These are phyloP conservation scores for Phytophthora kernoviae DNA, from an alignment of 352 stramenopile species.

Conservation along the genomic window DNA sequence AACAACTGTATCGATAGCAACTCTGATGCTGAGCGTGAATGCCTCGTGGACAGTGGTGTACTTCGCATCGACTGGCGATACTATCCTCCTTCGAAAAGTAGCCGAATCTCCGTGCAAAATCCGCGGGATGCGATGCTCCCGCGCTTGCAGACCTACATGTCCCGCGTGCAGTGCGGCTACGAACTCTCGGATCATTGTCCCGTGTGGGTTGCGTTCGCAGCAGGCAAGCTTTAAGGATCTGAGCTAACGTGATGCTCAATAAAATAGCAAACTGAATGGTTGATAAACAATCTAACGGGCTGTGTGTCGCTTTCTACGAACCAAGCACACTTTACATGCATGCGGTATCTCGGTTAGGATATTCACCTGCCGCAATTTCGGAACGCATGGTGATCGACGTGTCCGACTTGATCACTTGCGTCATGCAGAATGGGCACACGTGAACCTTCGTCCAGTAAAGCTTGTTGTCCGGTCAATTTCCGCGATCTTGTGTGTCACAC, in stretches of 20 bases:
- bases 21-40: slow-evolving; percentile 3
- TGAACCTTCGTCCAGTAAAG: slow-evolving; percentile 35
- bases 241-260: too few relatives aligned
- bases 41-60: slow-evolving; percentile 47
- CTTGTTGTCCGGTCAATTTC: slow-evolving; percentile 36
- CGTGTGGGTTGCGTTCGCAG: slow-evolving; percentile 54
- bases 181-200: slow-evolving; percentile 74
- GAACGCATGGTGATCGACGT: slow-evolving; percentile 30
- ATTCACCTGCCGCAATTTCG: slow-evolving; percentile 37
- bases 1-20: slow-evolving; percentile 2
- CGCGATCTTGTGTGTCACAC: slow-evolving; percentile 34
- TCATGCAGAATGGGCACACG: slow-evolving; percentile 40
- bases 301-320: slow-evolving; percentile 1
- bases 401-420: slow-evolving; percentile 37
- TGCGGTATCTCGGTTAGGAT: slow-evolving; percentile 24
- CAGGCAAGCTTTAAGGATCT: slow-evolving; percentile 1
- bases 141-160: slow-evolving; percentile 36
- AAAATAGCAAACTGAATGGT: background rate
- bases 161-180: slow-evolving; percentile 45
- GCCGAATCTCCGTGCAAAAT: slow-evolving; percentile 13
- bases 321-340: too few relatives aligned
- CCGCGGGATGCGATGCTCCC: slow-evolving; percentile 30
- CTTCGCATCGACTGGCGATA: slow-evolving; percentile 66
- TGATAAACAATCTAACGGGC: slow-evolving; percentile 1
- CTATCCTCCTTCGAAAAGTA: slow-evolving; percentile 45